phyloP scores from a whole-genome alignment of 805 yeast genomes.

The Aciculoconidium aculeatum region DNA sequence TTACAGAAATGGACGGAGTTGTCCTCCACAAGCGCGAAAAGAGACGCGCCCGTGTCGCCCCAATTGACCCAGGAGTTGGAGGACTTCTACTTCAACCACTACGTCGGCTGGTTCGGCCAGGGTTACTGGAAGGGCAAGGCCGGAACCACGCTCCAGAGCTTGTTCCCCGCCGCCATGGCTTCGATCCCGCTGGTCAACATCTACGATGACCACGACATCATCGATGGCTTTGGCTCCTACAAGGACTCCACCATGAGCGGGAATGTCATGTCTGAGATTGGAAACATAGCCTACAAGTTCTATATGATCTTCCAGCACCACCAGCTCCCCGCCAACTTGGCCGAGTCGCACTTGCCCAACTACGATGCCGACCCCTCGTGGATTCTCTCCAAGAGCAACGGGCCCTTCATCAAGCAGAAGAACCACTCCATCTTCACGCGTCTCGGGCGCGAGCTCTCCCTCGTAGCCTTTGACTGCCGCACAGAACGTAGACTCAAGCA shows the following conservation, averaged over 20 bases:
- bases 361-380: slow-evolving; percentile 48
- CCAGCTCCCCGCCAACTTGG: slow-evolving; percentile 40
- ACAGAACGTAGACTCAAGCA: slow-evolving; percentile 72
- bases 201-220: slow-evolving; percentile 93
- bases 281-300: slow-evolving; percentile 74
- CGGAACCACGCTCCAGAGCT: slow-evolving; percentile 60
- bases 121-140: slow-evolving; percentile 75
- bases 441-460: slow-evolving; percentile 66
- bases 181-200: slow-evolving; percentile 82
- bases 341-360: slow-evolving; percentile 11
- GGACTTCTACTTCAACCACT: slow-evolving; percentile 64
- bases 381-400: slow-evolving; percentile 53
- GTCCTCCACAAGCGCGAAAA: slow-evolving; percentile 42
- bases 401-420: slow-evolving; percentile 63
- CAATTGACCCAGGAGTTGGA: slow-evolving; percentile 52
- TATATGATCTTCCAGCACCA: slow-evolving; percentile 93
- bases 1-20: slow-evolving; percentile 61
- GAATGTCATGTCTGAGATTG: slow-evolving; percentile 65
- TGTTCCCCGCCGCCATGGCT: slow-evolving; percentile 71
- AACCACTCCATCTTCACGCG: slow-evolving; percentile 68
- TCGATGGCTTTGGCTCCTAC: slow-evolving; percentile 95
- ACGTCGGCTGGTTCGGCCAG: slow-evolving; percentile 82
- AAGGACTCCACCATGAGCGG: slow-evolving; percentile 66
- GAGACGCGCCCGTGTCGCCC: slow-evolving; percentile 31
- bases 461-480: slow-evolving; percentile 86